These are phyloP conservation scores for Epichloe elymi DNA, from an alignment of 2,329 filamentous ascomycete species.

Conservation along the genomic window DNA sequence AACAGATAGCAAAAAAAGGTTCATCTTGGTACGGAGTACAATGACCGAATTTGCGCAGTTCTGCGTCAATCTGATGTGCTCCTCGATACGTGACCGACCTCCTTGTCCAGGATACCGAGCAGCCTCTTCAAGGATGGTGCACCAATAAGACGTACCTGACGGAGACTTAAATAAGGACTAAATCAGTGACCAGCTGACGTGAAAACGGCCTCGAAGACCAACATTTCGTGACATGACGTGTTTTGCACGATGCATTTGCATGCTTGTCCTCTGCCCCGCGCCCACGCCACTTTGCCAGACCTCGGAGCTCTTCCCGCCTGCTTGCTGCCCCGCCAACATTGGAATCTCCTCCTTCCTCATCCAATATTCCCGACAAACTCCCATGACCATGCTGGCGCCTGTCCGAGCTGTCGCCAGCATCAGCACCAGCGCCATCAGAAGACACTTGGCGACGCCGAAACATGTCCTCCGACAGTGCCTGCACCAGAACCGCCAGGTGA, in stretches of 20 bases:
- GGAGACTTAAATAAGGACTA: no score
- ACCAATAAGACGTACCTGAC: no score
- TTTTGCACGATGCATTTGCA: background rate
- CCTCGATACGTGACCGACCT: no score
- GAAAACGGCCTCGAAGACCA: background rate
- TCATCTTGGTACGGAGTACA: no score
- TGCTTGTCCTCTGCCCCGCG: background rate
- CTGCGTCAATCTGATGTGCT: no score
- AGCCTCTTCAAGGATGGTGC: no score
- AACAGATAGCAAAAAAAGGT: slow-evolving; percentile 34
- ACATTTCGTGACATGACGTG: background rate
- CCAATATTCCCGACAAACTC: background rate
- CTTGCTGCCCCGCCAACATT: no score
- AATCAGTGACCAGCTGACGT: no score
- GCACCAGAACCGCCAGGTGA: background rate
- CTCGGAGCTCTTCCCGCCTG: no score
- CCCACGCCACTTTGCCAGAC: background rate
- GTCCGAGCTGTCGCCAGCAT: background rate
- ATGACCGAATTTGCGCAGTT: no score
- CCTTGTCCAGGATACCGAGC: no score
- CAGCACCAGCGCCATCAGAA: background rate
- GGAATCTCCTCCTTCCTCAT: background rate
- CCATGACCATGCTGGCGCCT: background rate
- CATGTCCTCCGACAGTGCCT: background rate
- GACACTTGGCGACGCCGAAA: background rate